Evolutionary conservation across 768 basidiomycete genomes (phyloP), one percentile per base, ranked within the genome.

Genomic region (Tubosaeta brunneosetosa): DNA sequence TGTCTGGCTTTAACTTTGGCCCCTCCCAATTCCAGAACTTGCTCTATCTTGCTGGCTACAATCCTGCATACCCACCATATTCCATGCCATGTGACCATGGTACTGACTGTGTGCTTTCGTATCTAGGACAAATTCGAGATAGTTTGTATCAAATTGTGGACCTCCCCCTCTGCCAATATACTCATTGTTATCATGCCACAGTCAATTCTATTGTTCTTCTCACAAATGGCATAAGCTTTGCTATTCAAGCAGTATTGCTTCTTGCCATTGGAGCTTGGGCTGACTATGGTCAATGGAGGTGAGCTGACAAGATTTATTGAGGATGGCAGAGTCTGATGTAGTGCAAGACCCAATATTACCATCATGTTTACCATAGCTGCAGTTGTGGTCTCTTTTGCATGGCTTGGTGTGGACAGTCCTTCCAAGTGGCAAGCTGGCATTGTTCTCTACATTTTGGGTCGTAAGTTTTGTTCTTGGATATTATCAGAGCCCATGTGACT

Each of bases 221-320:
- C 50, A 88, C 86, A 8, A 90, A 90, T 59, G 88, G 88, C 4
- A 82, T 91, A 41, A 85, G 84, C 54, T 89, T 89, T 61, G 86
- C 85, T 0, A 76, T 90, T 26, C 88, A 91, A 67, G 85, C 86
- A 0, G 78, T 76, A 14, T 61, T 89, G 14, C 69, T 91, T 37
- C 67, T 89, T 22, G 59, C 77, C 12, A 79, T 90, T 27, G 88
- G 87, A 4, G 84, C 86, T 4, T 89, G 87, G 84, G 86, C 87
- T 1, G 88, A 90, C 65, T 91, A 89, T 64, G 88, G 88, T n/a
- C 69, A 72, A 14, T 88, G 86, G 87, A 85, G 85, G 85, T 83
- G 38, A 40, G 47, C 45, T 12, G 11, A 27, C 29, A 17, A 27
- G 26, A 32, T 49, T 17, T 25, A 22, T 27, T 25, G 1, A 38